Evolutionary conservation across 1,284 basidiomycete genomes (phyloP), one percentile per base, ranked within the genome.

Genomic region (Fomitopsis schrenkii): DNA sequence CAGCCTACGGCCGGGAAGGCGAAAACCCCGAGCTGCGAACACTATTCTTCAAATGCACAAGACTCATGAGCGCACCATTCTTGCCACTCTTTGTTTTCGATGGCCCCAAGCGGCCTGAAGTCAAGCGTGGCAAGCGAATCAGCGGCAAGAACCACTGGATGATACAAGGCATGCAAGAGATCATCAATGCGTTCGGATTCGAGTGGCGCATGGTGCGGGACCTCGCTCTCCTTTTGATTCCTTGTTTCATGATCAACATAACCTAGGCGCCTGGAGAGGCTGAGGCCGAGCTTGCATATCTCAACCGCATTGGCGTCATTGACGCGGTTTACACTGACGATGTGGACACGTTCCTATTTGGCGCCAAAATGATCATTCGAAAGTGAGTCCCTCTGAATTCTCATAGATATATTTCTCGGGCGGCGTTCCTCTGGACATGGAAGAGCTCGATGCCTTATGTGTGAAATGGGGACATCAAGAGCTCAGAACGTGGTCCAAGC

Each of bases 11-110:
- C 8, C 79, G 76, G 58, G 89, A 91, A 67, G 90, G 91, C 19
- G 90, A 93, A 71, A 93, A 92, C 60, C 90, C 90, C 6, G 87
- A 90, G 48, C 77, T 91, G 19, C 77, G 90, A 38, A 91, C 88
- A 0, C 74, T 92, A 3, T 91, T 92, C 75, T 92, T 91, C 69
- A 83, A 86, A 45, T 90, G 87, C 71, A 84, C 86, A 35, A 84
- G 84, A 12, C 82, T 98, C 2, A 83, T 94, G 68, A 82, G 82
- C 58, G 82, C 87, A 14, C 94, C 95, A 0, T 85, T 97, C 63
- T 81, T 95, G 22, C 93, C 94, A 0, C 79, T 98, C 2, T 97
- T 98, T 73, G 93, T 98, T 1, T 98, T 98, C 70, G 96, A 99
- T 74, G 97, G 97, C 0, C 90, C 93, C 0, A 82, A 87, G 57